Conservation (phyloP, 1,284 basidiomycete genomes). For the Hymenochaete sp. region DNA sequence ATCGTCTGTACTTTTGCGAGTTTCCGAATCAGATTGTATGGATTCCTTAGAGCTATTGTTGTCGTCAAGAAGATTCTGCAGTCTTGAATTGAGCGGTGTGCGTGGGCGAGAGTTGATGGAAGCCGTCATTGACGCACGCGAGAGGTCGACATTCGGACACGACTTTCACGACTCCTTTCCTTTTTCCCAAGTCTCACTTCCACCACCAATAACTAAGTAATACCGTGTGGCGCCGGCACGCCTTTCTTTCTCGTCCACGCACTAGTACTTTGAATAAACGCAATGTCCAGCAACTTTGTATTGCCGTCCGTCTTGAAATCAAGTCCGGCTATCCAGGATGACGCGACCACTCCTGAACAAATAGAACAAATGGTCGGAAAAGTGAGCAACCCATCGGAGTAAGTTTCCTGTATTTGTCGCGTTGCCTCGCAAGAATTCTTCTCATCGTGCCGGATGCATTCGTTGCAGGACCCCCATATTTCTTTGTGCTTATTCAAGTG, state of each 20-base stretch:
- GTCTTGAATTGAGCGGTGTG: constrained; percentile 12
- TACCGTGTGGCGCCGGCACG: not conserved
- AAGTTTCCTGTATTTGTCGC: constrained; percentile 21
- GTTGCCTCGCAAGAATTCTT: constrained; percentile 2
- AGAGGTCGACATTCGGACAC: not conserved
- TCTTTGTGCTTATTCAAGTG: constrained; percentile 51
- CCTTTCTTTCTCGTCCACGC: constrained; percentile 1
- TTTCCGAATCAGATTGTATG: too few species aligned
- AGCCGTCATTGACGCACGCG: not conserved
- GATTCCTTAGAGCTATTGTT: too few species aligned
- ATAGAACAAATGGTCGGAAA: constrained; percentile 37
- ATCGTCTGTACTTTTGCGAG: constrained; percentile 5
- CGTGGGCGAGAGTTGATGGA: constrained; percentile 6
- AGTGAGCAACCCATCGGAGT: constrained; percentile 47
- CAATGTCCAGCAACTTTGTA: too few species aligned
- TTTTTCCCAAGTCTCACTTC: too few species aligned
- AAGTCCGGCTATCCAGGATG: constrained; percentile 42
- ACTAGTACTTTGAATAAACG: not conserved
- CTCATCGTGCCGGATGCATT: too few species aligned
- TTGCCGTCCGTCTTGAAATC: constrained; percentile 50
- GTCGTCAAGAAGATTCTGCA: constrained; percentile 9
- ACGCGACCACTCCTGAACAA: constrained; percentile 45
- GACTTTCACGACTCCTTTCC: not conserved
- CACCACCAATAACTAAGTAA: too few species aligned
- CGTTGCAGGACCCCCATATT: constrained; percentile 57